Conservation (phyloP, 2,329 filamentous ascomycete species). For the Cladophialophora immunda region DNA sequence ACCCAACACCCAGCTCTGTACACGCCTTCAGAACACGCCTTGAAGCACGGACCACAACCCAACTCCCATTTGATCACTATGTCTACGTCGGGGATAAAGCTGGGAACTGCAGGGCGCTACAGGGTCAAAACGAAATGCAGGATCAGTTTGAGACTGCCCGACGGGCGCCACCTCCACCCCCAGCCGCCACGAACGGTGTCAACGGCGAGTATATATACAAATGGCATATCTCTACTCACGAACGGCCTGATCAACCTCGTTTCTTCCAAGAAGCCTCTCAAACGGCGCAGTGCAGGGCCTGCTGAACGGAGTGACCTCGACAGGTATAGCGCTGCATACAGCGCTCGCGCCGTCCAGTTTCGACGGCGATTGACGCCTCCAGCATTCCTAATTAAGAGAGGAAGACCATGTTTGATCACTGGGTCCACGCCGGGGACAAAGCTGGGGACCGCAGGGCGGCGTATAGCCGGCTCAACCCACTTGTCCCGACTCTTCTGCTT, state of each 20-base stretch:
- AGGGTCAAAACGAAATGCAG: slow-evolving; percentile 85
- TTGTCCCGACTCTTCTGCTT: no score
- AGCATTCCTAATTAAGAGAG: no score
- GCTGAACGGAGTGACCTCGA: slow-evolving; percentile 81
- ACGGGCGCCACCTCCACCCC: slow-evolving; percentile 75
- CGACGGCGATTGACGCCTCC: slow-evolving; percentile 89
- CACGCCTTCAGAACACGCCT: no score
- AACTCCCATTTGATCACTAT: no score
- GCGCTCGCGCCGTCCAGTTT: slow-evolving; percentile 92
- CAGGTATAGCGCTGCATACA: slow-evolving; percentile 90
- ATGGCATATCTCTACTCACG: slow-evolving; percentile 67
- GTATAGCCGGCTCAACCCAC: no score
- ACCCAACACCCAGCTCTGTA: no score
- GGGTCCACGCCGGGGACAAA: no score
- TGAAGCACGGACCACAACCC: no score
- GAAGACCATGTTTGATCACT: no score
- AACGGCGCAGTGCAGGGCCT: slow-evolving; percentile 82
- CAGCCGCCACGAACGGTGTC: slow-evolving; percentile 50
- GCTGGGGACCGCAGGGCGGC: no score
- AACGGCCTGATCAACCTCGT: slow-evolving; percentile 95
- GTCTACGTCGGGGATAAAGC: no score
- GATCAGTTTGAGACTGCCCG: slow-evolving; percentile 91
- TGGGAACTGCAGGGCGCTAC: no score
- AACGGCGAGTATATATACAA: slow-evolving; percentile 67
- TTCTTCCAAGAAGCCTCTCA: slow-evolving; percentile 94